Evolutionary conservation across 2,329 filamentous ascomycete species (phyloP), one percentile per base, ranked within the genome.

Genomic region (Hypoxylon sp.): DNA sequence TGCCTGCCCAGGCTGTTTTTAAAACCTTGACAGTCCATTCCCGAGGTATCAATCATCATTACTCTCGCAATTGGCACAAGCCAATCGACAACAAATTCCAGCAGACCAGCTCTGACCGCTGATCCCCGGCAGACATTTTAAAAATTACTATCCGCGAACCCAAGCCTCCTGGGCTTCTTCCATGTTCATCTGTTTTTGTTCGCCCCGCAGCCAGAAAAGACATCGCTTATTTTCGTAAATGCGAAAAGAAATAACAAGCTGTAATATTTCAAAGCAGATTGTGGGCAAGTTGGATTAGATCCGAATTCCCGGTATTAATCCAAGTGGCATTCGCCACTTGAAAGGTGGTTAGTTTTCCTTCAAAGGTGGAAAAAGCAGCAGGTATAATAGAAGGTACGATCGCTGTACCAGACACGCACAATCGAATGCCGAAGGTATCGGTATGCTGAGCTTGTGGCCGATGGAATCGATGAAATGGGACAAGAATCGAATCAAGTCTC

Each of bases 381-480:
- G 73, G 72, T 68, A 75, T 69, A 78, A 74, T 71, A 73, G 77
- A 82, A 78, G 74, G 76, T 79, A 83, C 80, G 82, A 86, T 86
- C 85, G 85, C 83, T 87, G 86, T 88, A 82, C 87, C 85, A 84
- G 86, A 88, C 86, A 86, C 79, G 84, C 84, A 87, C 83, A 84
- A 87, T 84, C 84, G 83, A 84, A 80, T 81, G 81, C 77, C 81
- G 79, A 82, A 81, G 79, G 78, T 82, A 84, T 87, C 83, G 84
- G 87, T 85, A 87, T 88, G 85, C 82, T 85, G 80, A 84, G 84
- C 85, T 84, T 84, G 79, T 81, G 79, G 75, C 79, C 79, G 81
- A 80, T 79, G 76, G 78, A 78, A 79, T 77, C 73, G 77, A 79
- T 80, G 66, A 79, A 80, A 80, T 72, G 74, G 74, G 74, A 72